Conservation (phyloP, 768 basidiomycete species). For the Suillus alpinus region DNA sequence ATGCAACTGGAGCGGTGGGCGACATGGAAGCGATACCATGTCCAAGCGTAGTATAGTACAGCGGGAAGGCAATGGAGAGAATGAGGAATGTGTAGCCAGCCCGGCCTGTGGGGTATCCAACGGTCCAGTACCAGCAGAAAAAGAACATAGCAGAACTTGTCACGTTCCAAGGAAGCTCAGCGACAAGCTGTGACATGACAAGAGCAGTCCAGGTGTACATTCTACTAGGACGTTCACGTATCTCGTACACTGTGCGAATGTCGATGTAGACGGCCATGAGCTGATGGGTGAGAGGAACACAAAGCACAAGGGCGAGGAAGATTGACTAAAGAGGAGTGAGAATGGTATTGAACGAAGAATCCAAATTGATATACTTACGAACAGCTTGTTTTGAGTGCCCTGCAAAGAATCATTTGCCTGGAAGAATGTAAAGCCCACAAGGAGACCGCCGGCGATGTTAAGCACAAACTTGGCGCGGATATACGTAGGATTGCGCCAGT, state of each 20-base stretch:
- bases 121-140: slow-evolving; percentile 70
- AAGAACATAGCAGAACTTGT: slow-evolving; percentile 56
- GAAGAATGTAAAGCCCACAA: slow-evolving; percentile 67
- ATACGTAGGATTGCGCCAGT: slow-evolving; percentile 61
- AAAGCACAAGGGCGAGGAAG: slow-evolving; percentile 52
- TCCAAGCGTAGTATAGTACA: slow-evolving; percentile 61
- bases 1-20: slow-evolving; percentile 58
- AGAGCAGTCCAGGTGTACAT: slow-evolving; percentile 68
- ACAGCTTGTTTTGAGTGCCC: slow-evolving; percentile 65
- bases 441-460: slow-evolving; percentile 51
- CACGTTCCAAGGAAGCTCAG: slow-evolving; percentile 63
- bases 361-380: slow-evolving; percentile 38
- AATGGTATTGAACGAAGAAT: neutral
- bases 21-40: slow-evolving; percentile 61
- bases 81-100: slow-evolving; percentile 59
- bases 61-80: slow-evolving; percentile 49
- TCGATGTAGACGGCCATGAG: slow-evolving; percentile 59
- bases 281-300: slow-evolving; percentile 57
- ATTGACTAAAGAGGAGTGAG: slow-evolving; percentile 36
- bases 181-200: slow-evolving; percentile 50
- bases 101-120: slow-evolving; percentile 51
- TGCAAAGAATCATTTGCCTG: slow-evolving; percentile 50
- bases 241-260: slow-evolving; percentile 60
- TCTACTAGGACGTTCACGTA: slow-evolving; percentile 60
- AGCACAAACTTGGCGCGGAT: slow-evolving; percentile 56